A percentile compares a stretch with the other conserved stretches of the same genome.
Conservation (phyloP, 768 basidiomycete genomes). For the Ramaria sp. region DNA sequence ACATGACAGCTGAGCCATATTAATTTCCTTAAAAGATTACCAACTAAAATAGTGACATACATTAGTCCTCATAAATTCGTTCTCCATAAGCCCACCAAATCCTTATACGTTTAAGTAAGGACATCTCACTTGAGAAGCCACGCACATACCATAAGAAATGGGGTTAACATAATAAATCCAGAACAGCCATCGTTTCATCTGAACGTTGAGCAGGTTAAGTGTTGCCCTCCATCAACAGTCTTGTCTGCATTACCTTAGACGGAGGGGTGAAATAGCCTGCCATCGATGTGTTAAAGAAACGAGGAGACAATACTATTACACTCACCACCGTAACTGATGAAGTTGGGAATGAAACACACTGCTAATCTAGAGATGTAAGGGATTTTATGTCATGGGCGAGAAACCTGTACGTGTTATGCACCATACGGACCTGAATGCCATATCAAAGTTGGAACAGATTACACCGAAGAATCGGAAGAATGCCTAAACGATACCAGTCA, state of each 20-base stretch:
- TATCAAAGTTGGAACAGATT: slow-evolving; percentile 43
- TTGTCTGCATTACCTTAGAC: neutral
- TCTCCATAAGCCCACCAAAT: slow-evolving; percentile 73
- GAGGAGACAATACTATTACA: no score
- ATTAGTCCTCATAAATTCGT: slow-evolving; percentile 67
- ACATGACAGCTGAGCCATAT: slow-evolving; percentile 38
- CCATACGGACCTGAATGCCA: slow-evolving; percentile 29
- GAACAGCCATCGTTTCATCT: slow-evolving; percentile 76
- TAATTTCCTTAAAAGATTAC: slow-evolving; percentile 6
- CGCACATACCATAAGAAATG: slow-evolving; percentile 45
- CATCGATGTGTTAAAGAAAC: neutral
- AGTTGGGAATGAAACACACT: slow-evolving; percentile 65
- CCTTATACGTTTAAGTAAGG: slow-evolving; percentile 23
- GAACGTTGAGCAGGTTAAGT: slow-evolving; percentile 44
- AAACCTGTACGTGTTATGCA: slow-evolving; percentile 7
- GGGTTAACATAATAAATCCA: slow-evolving; percentile 86
- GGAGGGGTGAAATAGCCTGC: slow-evolving; percentile 4
- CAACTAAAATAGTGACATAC: slow-evolving; percentile 28
- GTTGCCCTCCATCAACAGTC: neutral
- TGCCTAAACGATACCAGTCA: neutral
- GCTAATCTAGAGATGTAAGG: slow-evolving; percentile 17
- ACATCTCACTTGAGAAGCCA: neutral
- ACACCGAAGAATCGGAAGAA: slow-evolving; percentile 14
- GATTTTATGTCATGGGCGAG: slow-evolving; percentile 16
- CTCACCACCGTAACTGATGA: slow-evolving; percentile 63